phyloP scores from a whole-genome alignment of 202 grass and related monocot genomes.

The Carex sylvatica region DNA sequence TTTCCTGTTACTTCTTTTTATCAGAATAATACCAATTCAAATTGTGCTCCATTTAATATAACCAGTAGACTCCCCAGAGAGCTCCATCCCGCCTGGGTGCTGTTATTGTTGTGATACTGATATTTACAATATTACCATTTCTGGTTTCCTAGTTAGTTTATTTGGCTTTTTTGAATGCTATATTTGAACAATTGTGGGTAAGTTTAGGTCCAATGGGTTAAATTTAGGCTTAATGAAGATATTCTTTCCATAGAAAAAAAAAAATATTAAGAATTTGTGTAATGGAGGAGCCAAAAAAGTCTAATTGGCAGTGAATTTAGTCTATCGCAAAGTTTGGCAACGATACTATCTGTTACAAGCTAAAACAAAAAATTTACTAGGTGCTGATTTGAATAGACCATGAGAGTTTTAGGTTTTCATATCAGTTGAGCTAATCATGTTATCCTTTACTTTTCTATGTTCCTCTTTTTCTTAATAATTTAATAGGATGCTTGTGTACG shows the following conservation, averaged over 20 bases:
- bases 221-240: not conserved
- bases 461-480: slow-evolving; percentile 25
- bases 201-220: not conserved
- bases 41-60: not conserved
- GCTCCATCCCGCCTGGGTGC: not conserved
- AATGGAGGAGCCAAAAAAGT: not conserved
- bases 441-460: slow-evolving; percentile 21
- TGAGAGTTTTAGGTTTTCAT: not conserved
- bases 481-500: slow-evolving; percentile 91
- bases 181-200: not conserved
- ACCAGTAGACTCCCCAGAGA: not conserved
- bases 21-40: not conserved
- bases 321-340: not conserved
- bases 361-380: not conserved
- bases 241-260: not conserved
- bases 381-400: not conserved
- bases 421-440: slow-evolving; percentile 2
- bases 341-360: not conserved
- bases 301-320: not conserved
- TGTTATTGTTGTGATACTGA: not conserved
- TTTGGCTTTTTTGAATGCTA: not conserved
- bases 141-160: not conserved
- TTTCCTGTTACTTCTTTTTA: not conserved
- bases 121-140: not conserved
- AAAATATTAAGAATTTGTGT: not conserved